These are phyloP conservation scores for Plasmodium falciparum DNA, from an alignment of 169 alveolate genomes.

Conservation along the genomic window DNA sequence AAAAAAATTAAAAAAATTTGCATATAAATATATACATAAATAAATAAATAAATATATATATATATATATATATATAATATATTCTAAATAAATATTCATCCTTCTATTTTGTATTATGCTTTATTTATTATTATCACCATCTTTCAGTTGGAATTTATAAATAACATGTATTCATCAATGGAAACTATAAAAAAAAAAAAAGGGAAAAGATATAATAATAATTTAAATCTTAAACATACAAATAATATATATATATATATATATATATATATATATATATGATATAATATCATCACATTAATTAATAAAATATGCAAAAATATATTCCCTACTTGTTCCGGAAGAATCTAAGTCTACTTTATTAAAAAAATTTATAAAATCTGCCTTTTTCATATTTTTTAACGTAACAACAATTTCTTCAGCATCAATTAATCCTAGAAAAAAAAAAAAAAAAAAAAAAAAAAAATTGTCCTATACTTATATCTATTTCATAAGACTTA, in stretches of 20 bases:
- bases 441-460: conserved; percentile 18
- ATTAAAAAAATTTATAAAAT: conserved; percentile 49
- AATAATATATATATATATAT: not conserved
- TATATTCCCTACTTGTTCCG: conserved; percentile 47
- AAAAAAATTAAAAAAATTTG: too few relatives aligned
- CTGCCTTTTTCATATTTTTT: conserved; percentile 61
- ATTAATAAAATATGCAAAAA: not conserved
- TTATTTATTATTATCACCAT: not conserved
- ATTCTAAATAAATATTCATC: too few relatives aligned
- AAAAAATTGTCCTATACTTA: conserved; percentile 41
- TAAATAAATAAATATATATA: too few relatives aligned
- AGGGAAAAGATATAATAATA: not conserved
- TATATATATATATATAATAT: too few relatives aligned
- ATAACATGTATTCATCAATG: conserved; percentile 42
- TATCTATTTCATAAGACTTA: conserved; percentile 39
- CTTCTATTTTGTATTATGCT: not conserved
- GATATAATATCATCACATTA: not conserved
- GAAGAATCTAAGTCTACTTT: conserved; percentile 59
- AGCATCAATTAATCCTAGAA: conserved; percentile 56
- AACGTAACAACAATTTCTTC: conserved; percentile 46
- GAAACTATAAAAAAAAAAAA: conserved; percentile 52
- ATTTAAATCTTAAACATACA: not conserved
- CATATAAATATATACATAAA: too few relatives aligned
- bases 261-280: not conserved
- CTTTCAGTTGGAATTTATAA: conserved; percentile 36